Evolutionary conservation across 306 rosid genomes (phyloP).

Genomic region (Lathyrus aphaca): DNA sequence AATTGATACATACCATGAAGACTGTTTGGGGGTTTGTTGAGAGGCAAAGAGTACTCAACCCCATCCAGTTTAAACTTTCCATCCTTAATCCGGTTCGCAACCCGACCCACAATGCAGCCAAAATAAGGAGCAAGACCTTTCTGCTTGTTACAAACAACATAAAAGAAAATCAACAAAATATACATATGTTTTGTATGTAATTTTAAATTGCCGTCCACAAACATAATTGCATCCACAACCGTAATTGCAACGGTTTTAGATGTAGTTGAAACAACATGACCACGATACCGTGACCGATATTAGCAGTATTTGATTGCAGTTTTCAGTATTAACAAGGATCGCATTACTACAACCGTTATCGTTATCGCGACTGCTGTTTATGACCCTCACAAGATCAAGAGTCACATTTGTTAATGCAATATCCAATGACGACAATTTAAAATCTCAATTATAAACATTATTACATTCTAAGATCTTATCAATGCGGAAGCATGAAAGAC

Average conservation of each 20-base stretch:
- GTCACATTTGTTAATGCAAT: not conserved
- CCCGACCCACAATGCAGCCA: conserved; percentile 97
- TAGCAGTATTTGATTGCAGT: not conserved
- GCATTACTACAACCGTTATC: not conserved
- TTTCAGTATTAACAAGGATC: not conserved
- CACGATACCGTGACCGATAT: too few species aligned
- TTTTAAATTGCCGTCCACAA: not conserved
- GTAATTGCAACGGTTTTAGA: not conserved
- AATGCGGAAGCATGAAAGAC: not conserved
- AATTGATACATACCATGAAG: conserved; percentile 88
- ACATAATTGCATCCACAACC: not conserved
- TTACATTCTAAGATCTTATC: not conserved
- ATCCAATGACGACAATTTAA: not conserved
- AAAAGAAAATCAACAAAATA: conserved; percentile 5
- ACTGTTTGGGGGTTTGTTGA: conserved; percentile 89
- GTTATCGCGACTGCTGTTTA: not conserved
- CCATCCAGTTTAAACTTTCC: conserved; percentile 87
- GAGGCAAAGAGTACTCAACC: conserved; percentile 64
- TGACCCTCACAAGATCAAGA: too few species aligned
- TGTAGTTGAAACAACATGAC: not conserved
- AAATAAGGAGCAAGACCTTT: conserved; percentile 78
- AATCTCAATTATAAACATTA: not conserved
- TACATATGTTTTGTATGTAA: not conserved
- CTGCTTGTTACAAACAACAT: conserved; percentile 49
- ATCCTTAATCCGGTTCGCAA: conserved; percentile 84